Evolutionary conservation across 2,329 filamentous ascomycete species (phyloP), one percentile per base, ranked within the genome.

Genomic region (Xylaria sp.): DNA sequence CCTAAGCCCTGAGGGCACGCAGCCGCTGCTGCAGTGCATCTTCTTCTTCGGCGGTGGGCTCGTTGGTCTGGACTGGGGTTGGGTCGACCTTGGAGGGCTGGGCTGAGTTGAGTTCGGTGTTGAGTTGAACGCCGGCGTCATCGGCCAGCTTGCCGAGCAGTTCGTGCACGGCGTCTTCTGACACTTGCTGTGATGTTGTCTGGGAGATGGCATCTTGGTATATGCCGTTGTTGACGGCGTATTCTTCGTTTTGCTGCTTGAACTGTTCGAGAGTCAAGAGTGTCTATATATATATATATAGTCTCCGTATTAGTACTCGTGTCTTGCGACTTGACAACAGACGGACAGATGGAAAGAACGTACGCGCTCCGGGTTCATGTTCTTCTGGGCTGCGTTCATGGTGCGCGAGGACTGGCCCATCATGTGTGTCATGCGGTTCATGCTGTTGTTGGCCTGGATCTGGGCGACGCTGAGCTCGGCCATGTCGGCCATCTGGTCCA

Each of bases 121-220:
- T 89, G 69, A 97, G 84, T 80, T 96, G 92, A 61, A 97, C 88
- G 63, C 94, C 94, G 10, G 92, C 93, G 80, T 97, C 93, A 79
- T 97, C 94, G 71, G 93, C 93, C 51, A 96, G 88, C 82, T 97
- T 92, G 72, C 89, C 91, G 81, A 97, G 91, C 70, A 97, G 82
- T 73, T 93, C 90, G 79, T 97, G 93, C 1, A 97, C 93, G 73
- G 94, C 93, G 74, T 97, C 93, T 78, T 97, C 81, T 83, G 92
- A 82, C 83, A 94, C 79, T 84, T 92, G 78, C 83, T 91, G 76
- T 81, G 92, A 79, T 1, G 93, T 97, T 44, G 91, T 92, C 69
- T 92, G 91, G 25, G 88, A 90, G 70, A 94, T 95, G 68, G 93
- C 92, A 77, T 94, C 93, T 80, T 95, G 93, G 81, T 96, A 96